A percentile compares a stretch with the other conserved stretches of the same genome.
Conservation (phyloP, 768 basidiomycete genomes). For the Tremella fuciformis region DNA sequence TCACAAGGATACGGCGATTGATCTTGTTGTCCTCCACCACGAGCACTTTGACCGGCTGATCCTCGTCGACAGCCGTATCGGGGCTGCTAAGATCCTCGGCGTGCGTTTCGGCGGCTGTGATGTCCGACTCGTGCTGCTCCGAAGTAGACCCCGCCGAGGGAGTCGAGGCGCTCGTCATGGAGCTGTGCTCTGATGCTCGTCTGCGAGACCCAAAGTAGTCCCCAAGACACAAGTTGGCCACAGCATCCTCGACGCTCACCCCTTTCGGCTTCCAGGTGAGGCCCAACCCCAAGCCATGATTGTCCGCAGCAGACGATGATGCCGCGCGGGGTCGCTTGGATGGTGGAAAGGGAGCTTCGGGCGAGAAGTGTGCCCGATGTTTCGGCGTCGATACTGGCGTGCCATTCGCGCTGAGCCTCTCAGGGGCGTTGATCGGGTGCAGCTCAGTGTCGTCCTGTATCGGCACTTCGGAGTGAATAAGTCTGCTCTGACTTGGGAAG, state of each 20-base stretch:
- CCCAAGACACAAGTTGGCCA: slow-evolving; percentile 34
- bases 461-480: not conserved
- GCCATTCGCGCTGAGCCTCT: slow-evolving; percentile 7
- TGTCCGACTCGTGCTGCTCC: not conserved
- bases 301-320: not conserved
- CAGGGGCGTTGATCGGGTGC: slow-evolving; percentile 16
- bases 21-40: slow-evolving; percentile 48
- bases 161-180: not conserved
- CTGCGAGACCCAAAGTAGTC: slow-evolving; percentile 38
- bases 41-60: slow-evolving; percentile 30
- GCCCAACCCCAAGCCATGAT: slow-evolving; percentile 2
- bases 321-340: not conserved
- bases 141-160: not conserved
- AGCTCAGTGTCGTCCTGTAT: not conserved
- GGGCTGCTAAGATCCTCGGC: not conserved
- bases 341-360: not conserved
- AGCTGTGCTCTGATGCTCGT: not conserved
- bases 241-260: slow-evolving; percentile 31
- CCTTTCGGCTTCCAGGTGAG: slow-evolving; percentile 25
- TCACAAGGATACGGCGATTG: slow-evolving; percentile 35
- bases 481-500: slow-evolving; percentile 21
- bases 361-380: slow-evolving; percentile 1
- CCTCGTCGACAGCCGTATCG: slow-evolving; percentile 1
- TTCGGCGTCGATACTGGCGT: not conserved
- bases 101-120: not conserved